Evolutionary conservation across 2,329 filamentous ascomycete genomes (phyloP).

Genomic region (Aspergillus bombycis): DNA sequence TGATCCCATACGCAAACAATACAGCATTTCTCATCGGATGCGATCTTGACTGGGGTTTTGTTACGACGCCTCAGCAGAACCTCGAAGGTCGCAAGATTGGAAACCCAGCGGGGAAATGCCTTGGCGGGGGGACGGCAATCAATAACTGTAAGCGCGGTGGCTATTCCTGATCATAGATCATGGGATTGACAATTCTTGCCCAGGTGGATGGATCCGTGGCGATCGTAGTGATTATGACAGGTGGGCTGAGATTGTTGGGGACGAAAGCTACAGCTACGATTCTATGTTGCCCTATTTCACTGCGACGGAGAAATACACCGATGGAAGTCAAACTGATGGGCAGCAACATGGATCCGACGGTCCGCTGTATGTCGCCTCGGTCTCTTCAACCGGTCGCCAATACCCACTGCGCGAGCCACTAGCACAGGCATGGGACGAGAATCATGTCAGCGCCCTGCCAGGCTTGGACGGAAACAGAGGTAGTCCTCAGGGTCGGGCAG

Average conservation of each 20-base stretch:
- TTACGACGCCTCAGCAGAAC: constrained; percentile 33
- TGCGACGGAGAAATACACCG: constrained; percentile 20
- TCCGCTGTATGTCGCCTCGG: constrained; percentile 22
- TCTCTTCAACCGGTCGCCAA: constrained; percentile 7
- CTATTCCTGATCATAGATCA: neutral
- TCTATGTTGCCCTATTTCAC: constrained; percentile 34
- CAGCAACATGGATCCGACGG: constrained; percentile 32
- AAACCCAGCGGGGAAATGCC: constrained; percentile 34
- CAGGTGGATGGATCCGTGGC: constrained; percentile 17
- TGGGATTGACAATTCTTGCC: neutral
- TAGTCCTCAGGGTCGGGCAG: constrained; percentile 13
- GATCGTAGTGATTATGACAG: constrained; percentile 31
- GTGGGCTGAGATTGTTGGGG: constrained; percentile 29
- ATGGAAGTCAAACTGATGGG: neutral
- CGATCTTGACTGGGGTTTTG: constrained; percentile 34
- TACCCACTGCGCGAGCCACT: constrained; percentile 18
- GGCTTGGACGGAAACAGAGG: constrained; percentile 13
- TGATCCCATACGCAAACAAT: constrained; percentile 10
- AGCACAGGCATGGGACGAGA: constrained; percentile 9
- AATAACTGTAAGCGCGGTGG: constrained; percentile 28
- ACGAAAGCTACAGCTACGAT: constrained; percentile 32
- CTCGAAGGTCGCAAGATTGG: constrained; percentile 27
- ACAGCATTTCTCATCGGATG: constrained; percentile 25
- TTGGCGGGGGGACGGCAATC: constrained; percentile 32
- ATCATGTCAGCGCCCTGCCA: constrained; percentile 3